These are phyloP conservation scores for Polytrichum commune DNA, from an alignment of 225 moss, liverwort and hornwort species.

Conservation along the genomic window DNA sequence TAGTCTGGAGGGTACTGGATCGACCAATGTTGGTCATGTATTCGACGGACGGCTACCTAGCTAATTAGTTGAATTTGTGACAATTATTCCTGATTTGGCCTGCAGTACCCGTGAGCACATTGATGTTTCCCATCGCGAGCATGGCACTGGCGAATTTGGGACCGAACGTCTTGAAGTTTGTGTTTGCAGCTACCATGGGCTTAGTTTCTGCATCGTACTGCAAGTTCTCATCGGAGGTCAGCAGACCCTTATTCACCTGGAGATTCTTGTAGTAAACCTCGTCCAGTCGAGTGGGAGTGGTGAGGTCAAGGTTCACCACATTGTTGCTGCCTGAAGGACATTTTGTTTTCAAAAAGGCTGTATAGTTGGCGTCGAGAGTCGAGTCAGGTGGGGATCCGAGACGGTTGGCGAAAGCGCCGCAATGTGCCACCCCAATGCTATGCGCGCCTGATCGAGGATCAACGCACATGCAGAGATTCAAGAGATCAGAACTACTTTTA, in stretches of 20 bases:
- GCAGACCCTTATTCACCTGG: constrained; percentile 17
- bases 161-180: constrained; percentile 1
- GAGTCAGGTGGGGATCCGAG: constrained; percentile 7
- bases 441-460: constrained; percentile 14
- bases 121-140: constrained; percentile 12
- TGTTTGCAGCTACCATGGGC: constrained; percentile 3
- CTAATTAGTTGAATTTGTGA: constrained; percentile 10
- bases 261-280: constrained; percentile 13
- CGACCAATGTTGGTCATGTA: no score
- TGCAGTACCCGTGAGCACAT: constrained; percentile 11
- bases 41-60: neutral
- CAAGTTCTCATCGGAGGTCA: constrained; percentile 11
- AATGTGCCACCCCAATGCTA: constrained; percentile 16
- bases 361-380: constrained; percentile 12
- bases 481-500: neutral
- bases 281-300: constrained; percentile 18
- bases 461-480: neutral
- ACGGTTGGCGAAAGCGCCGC: constrained; percentile 8
- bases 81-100: constrained; percentile 16
- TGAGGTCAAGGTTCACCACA: constrained; percentile 14
- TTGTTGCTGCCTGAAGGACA: neutral
- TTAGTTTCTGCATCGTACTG: constrained; percentile 1
- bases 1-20: no score
- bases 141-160: constrained; percentile 7
- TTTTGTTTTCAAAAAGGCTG: neutral